phyloP scores from a whole-genome alignment of 768 basidiomycete genomes.

The Calocera viscosa region DNA sequence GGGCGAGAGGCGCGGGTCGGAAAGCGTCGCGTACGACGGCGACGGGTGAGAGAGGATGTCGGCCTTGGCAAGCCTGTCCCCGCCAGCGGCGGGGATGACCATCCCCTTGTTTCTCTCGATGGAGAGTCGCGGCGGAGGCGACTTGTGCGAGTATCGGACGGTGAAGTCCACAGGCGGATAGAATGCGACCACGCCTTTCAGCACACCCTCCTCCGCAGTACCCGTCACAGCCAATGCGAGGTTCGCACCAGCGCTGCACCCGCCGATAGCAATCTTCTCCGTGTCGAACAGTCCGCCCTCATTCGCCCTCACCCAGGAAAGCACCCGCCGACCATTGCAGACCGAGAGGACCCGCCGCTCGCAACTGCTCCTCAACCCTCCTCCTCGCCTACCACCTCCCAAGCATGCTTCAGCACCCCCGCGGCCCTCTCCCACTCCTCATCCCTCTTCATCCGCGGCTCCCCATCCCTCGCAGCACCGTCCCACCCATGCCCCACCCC shows the following conservation, averaged over 20 bases:
- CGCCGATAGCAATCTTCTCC: neutral
- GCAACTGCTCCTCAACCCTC: neutral
- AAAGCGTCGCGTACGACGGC: no score
- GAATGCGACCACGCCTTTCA: neutral
- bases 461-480: conserved; percentile 10
- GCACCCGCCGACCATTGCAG: no score
- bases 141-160: neutral
- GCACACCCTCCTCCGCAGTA: neutral
- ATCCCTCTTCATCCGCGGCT: conserved; percentile 14
- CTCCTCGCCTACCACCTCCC: neutral
- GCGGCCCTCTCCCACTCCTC: conserved; percentile 16
- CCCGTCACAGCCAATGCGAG: neutral
- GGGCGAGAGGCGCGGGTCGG: no score
- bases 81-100: no score
- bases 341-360: no score
- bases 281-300: neutral
- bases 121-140: neutral
- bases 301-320: neutral
- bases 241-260: neutral
- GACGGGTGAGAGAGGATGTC: no score
- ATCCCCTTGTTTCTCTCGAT: no score
- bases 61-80: no score
- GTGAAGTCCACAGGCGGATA: neutral
- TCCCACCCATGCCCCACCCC: conserved; percentile 19
- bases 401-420: conserved; percentile 10